A percentile compares a stretch with the other conserved stretches of the same genome.
Evolutionary conservation across 2,329 filamentous ascomycete species (phyloP).

Genomic region (Macrophomina pseudophaseolina): DNA sequence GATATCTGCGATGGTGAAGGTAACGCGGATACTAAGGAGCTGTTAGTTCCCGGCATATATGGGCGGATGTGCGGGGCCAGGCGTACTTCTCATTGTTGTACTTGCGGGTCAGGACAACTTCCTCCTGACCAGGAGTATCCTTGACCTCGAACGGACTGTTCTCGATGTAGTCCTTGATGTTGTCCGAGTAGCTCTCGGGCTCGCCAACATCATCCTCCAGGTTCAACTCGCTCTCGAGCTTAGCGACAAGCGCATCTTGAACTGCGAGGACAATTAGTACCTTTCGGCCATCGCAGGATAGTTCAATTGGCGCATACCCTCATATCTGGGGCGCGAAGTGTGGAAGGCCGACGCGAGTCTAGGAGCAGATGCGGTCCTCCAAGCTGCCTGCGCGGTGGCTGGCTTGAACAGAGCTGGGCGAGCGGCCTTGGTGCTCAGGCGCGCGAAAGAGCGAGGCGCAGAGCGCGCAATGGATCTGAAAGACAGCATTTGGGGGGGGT

Average conservation of each 20-base stretch:
- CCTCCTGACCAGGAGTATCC: constrained; percentile 83
- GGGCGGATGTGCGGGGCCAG: constrained; percentile 34
- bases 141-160: constrained; percentile 80
- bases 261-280: constrained; percentile 30
- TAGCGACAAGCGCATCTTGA: constrained; percentile 81
- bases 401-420: constrained; percentile 42
- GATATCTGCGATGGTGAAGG: constrained; percentile 84
- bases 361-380: constrained; percentile 39
- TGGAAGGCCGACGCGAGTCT: constrained; percentile 49
- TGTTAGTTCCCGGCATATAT: constrained; percentile 12
- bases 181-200: constrained; percentile 72
- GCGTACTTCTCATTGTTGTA: constrained; percentile 87
- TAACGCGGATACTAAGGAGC: constrained; percentile 70
- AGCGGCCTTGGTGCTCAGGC: constrained; percentile 45
- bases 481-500: constrained; percentile 47
- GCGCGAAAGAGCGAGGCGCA: constrained; percentile 49
- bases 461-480: constrained; percentile 52
- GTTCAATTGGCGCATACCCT: constrained; percentile 30
- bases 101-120: constrained; percentile 80
- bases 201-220: constrained; percentile 50
- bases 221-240: constrained; percentile 82
- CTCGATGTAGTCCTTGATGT: constrained; percentile 85
- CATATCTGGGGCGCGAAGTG: constrained; percentile 46
- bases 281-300: not conserved
- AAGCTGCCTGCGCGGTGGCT: constrained; percentile 39